A percentile compares a stretch with the other conserved stretches of the same genome.
These are phyloP conservation scores for Suhomyces guaymorum DNA, from an alignment of 1,139 yeast species.

Conservation along the genomic window DNA sequence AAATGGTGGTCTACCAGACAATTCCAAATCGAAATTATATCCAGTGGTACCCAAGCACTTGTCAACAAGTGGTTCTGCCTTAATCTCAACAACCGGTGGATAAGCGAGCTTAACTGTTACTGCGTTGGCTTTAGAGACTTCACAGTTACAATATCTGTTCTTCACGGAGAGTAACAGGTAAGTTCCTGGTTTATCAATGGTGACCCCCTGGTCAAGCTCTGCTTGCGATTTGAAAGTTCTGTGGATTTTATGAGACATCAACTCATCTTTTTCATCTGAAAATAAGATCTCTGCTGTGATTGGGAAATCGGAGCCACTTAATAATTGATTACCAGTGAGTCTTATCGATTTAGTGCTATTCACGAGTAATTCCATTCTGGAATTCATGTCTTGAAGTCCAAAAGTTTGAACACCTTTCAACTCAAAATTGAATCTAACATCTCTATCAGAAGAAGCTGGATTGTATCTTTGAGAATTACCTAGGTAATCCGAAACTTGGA, in stretches of 20 bases:
- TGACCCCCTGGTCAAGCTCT: constrained; percentile 36
- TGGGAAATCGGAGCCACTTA: constrained; percentile 46
- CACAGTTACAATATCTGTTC: constrained; percentile 68
- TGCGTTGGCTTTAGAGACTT: constrained; percentile 35
- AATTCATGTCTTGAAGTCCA: constrained; percentile 38
- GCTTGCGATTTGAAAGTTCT: constrained; percentile 34
- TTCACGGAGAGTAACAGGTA: constrained; percentile 55
- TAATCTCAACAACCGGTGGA: constrained; percentile 54
- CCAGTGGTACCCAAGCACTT: constrained; percentile 94
- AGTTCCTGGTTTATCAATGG: constrained; percentile 59
- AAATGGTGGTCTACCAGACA: constrained; percentile 83
- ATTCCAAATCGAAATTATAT: constrained; percentile 62
- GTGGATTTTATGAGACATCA: constrained; percentile 29
- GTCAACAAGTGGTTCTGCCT: constrained; percentile 66
- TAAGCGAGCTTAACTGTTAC: constrained; percentile 29
- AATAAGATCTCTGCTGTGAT: constrained; percentile 44
- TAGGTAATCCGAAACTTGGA: constrained; percentile 69
- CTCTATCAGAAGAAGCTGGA: constrained; percentile 45
- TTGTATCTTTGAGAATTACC: constrained; percentile 67
- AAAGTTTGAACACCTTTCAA: constrained; percentile 64
- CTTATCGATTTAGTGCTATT: constrained; percentile 40
- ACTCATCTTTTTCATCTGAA: constrained; percentile 27
- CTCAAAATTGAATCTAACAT: constrained; percentile 53
- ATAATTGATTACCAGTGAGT: constrained; percentile 20
- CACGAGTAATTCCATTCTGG: constrained; percentile 44